phyloP scores from a whole-genome alignment of 202 grass and related monocot species.

The Musa balbisiana region DNA sequence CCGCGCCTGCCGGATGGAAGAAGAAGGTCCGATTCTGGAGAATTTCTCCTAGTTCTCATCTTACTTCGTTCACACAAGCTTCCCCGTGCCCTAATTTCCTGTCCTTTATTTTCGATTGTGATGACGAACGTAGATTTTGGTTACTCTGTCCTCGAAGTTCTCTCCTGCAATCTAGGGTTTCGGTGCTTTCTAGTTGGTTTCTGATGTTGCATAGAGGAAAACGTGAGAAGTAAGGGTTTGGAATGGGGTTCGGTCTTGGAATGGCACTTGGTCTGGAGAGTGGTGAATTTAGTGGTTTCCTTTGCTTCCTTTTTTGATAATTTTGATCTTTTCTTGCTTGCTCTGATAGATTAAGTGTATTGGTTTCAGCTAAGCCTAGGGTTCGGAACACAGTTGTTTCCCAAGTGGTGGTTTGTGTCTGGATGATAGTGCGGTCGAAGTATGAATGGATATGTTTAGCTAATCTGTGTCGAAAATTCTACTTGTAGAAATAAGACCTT shows the following conservation, averaged over 20 bases:
- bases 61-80: not conserved
- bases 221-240: not conserved
- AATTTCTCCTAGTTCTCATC: not conserved
- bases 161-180: not conserved
- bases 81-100: not conserved
- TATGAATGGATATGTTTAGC: no score
- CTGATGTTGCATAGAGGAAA: not conserved
- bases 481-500: not conserved
- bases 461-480: not conserved
- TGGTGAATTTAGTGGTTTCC: not conserved
- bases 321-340: not conserved
- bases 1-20: constrained; percentile 63
- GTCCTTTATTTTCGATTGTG: not conserved
- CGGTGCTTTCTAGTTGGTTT: not conserved
- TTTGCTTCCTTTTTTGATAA: not conserved
- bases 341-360: not conserved
- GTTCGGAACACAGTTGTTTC: not conserved
- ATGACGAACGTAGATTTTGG: not conserved
- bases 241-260: not conserved
- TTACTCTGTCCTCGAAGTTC: not conserved
- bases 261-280: not conserved
- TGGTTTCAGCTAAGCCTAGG: not conserved
- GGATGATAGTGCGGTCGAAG: not conserved
- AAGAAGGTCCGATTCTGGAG: constrained; percentile 54
- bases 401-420: not conserved